A percentile compares a stretch with the other conserved stretches of the same genome.
Evolutionary conservation across 352 stramenopile species (phyloP).

Genomic region (Phytophthora podocarpi): DNA sequence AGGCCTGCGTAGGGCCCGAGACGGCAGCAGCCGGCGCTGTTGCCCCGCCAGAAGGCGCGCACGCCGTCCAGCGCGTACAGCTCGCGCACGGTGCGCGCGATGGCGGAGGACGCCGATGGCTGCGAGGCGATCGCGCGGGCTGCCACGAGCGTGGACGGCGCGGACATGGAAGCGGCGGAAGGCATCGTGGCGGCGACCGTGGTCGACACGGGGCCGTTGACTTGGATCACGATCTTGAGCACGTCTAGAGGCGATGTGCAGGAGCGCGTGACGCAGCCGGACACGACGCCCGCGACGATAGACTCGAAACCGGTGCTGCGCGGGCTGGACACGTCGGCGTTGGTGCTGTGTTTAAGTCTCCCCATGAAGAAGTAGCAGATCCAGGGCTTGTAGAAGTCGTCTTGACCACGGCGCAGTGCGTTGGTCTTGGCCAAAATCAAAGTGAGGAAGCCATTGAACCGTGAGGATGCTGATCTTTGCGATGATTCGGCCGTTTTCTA

Average conservation of each 20-base stretch:
- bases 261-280: constrained; percentile 80
- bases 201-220: constrained; percentile 49
- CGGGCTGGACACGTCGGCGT: background rate
- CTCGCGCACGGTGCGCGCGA: constrained; percentile 51
- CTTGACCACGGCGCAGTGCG: constrained; percentile 8
- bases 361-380: constrained; percentile 18
- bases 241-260: constrained; percentile 84
- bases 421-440: constrained; percentile 20
- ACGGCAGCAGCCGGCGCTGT: constrained; percentile 76
- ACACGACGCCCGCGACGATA: constrained; percentile 73
- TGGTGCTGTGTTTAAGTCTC: constrained; percentile 10
- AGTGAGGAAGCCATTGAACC: constrained; percentile 24
- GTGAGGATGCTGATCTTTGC: no score
- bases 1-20: constrained; percentile 77
- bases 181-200: constrained; percentile 1
- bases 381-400: constrained; percentile 16
- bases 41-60: constrained; percentile 82
- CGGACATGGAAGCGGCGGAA: constrained; percentile 1
- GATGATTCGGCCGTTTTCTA: background rate
- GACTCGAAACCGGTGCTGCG: constrained; percentile 57
- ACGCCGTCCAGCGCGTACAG: constrained; percentile 72
- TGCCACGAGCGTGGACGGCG: constrained; percentile 29
- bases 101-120: constrained; percentile 41
- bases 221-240: constrained; percentile 87
- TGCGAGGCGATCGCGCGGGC: constrained; percentile 33